phyloP scores from a whole-genome alignment of 2,329 filamentous ascomycete species.

The Paraphoma sp. region DNA sequence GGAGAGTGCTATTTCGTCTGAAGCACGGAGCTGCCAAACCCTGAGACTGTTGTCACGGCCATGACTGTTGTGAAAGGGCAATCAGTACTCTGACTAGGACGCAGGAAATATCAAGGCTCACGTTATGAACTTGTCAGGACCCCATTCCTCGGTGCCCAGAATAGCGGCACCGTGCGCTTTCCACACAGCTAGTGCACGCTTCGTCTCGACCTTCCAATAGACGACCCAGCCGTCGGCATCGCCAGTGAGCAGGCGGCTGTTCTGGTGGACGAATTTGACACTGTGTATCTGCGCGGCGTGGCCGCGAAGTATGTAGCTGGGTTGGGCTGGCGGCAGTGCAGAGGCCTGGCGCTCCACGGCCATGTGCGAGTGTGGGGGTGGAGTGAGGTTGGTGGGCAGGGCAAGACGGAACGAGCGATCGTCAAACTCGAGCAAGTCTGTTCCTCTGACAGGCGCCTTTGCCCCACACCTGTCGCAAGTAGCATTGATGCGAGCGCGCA shows the following conservation, averaged over 20 bases:
- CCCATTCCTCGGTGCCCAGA: constrained; percentile 76
- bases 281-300: constrained; percentile 82
- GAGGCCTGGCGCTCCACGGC: constrained; percentile 35
- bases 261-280: constrained; percentile 73
- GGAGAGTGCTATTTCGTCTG: constrained; percentile 70
- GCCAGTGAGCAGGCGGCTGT: constrained; percentile 80
- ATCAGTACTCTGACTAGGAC: constrained; percentile 3
- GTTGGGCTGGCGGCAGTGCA: constrained; percentile 59
- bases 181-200: constrained; percentile 85
- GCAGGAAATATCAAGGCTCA: constrained; percentile 55
- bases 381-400: constrained; percentile 25
- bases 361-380: constrained; percentile 27
- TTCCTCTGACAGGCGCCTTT: no score
- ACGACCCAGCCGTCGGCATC: constrained; percentile 91
- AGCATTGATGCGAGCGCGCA: background rate
- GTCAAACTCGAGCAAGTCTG: background rate
- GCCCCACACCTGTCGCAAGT: no score
- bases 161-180: constrained; percentile 80
- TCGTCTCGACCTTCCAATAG: constrained; percentile 82
- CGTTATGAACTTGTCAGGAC: constrained; percentile 79
- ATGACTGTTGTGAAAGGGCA: constrained; percentile 65
- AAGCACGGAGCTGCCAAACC: constrained; percentile 75
- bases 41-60: constrained; percentile 86
- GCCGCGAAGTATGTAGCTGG: constrained; percentile 79
- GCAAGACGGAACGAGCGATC: constrained; percentile 34